Evolutionary conservation across 495 filamentous ascomycete genomes (phyloP), one percentile per base, ranked within the genome.

Genomic region (Geopyxis carbonaria): DNA sequence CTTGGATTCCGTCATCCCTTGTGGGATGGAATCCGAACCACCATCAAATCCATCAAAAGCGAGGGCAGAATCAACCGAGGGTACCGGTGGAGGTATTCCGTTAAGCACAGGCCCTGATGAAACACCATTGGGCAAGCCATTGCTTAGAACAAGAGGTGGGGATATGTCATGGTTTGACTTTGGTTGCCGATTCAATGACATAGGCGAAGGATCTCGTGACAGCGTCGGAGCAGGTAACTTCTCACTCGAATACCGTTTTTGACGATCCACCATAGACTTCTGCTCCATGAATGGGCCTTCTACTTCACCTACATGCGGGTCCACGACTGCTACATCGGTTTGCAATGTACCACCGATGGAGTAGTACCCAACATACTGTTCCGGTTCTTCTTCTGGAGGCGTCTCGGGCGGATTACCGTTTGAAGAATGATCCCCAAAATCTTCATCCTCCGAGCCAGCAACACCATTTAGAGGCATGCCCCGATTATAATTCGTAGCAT

Each of bases 291-390:
- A 47, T 16, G 22, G 59, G 57, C 51, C 44, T 39, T 59, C 61
- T 27, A 60, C 60, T 18, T 52, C 42, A 11, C 38, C 59, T 19
- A 53, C 22, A 20, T 32, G 14, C 27, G 62, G 55, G 47, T 41
- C 47, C 47, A 46, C 51, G 24, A 50, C 57, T 36, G 35, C 50
- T 23, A 42, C 52, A 38, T 39, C 59, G 41, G 40, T 45, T 39
- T 73, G 65, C 23, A 70, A 64, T 3, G 73, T 69, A 23, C 66
- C 66, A 10, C 62, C 68, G 33, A 77, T 58, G 47, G 45, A 30
- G 38, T 77, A 80, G 51, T 74, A 75, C 0, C 74, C 73, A 43
- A 78, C 59, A 55, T 78, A 76, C 46, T 79, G 74, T 41, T 72
- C 67, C 24, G 61, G 40, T 39, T 53, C 57, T 45, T 72, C 64